Base-by-base conservation (phyloP, 805 yeast genomes). In the Ogataea wickerhamii region DNA sequence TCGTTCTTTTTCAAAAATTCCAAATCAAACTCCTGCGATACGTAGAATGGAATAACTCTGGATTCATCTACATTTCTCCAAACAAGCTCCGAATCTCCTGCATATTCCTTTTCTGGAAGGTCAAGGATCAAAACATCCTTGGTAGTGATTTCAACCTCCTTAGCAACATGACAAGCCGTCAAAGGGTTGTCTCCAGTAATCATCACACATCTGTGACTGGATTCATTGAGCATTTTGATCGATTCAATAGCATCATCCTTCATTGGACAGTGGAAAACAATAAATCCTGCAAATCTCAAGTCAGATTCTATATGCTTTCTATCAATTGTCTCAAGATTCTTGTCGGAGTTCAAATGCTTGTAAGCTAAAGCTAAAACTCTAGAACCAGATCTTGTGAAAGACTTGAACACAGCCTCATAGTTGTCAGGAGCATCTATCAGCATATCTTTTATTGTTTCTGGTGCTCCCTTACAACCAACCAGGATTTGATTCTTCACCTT, bases 151-250 rank as follows among this genome's bases (percentile, higher is more conserved):
- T 71, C 82, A 43, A 93, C 98, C 64, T 87, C 95, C 52, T 81
- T 80, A 17, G 98, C 98, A 52, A 93, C 98, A 60, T 91, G 97
- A 44, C 93, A 93, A 22, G 98, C 98, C 49, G 98, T 93, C 58
- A 93, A 76, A 27, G 98, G 97, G 63, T 91, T 93, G 66, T 93
- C 98, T 72, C 98, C 98, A 34, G 98, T 93, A 52, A 93, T 93
- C 98, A 93, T 93, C 29, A 93, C 79, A 60, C 87, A 86, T 60
- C 98, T 87, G 63, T 93, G 98, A 38, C 91, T 79, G 1, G 97
- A 88, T 58, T 87, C 95, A 64, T 87, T 91, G 63, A 93, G 73
- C 97, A 88, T 91, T 55, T 78, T 72, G 50, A 93, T 80, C 28
- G 96, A 83, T 50, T 80, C 94, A 58, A 87, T 69, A 25, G 98